phyloP scores from a whole-genome alignment of 139 green algal species.

The Tetradesmus lagerheimii region DNA sequence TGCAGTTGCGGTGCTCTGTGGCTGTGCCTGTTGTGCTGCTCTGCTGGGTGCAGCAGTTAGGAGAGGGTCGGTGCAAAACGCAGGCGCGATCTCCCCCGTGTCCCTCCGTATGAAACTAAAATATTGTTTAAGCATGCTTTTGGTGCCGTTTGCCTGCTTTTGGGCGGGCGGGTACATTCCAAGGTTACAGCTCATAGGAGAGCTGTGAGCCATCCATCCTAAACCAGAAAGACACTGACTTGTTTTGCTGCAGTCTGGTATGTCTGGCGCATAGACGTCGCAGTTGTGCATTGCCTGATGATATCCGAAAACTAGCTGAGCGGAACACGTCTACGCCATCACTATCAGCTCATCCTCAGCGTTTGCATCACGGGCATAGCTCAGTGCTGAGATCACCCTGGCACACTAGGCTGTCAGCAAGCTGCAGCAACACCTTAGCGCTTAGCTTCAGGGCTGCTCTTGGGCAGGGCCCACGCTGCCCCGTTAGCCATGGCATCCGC shows the following conservation, averaged over 20 bases:
- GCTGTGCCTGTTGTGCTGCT: background rate
- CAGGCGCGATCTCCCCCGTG: background rate
- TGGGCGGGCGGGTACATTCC: background rate
- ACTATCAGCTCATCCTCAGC: background rate
- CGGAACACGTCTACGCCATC: background rate
- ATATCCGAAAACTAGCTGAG: background rate
- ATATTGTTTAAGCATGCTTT: background rate
- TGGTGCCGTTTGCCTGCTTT: too few relatives aligned
- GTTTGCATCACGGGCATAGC: constrained; percentile 1
- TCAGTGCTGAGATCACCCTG: background rate
- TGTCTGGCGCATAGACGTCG: background rate
- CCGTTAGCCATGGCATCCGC: constrained; percentile 12
- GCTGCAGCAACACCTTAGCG: background rate
- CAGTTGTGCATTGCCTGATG: background rate
- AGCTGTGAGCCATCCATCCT: background rate
- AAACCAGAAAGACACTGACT: background rate
- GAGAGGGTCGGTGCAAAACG: background rate
- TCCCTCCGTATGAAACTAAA: background rate
- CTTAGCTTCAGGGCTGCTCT: background rate
- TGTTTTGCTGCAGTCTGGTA: background rate
- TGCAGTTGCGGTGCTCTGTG: too few relatives aligned
- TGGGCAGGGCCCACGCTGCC: background rate
- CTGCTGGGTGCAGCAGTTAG: background rate
- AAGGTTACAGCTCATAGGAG: background rate
- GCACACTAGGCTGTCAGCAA: background rate